These are phyloP conservation scores for Gonapodya sp. DNA, from an alignment of 192 early-diverging fungal species.

Conservation along the genomic window DNA sequence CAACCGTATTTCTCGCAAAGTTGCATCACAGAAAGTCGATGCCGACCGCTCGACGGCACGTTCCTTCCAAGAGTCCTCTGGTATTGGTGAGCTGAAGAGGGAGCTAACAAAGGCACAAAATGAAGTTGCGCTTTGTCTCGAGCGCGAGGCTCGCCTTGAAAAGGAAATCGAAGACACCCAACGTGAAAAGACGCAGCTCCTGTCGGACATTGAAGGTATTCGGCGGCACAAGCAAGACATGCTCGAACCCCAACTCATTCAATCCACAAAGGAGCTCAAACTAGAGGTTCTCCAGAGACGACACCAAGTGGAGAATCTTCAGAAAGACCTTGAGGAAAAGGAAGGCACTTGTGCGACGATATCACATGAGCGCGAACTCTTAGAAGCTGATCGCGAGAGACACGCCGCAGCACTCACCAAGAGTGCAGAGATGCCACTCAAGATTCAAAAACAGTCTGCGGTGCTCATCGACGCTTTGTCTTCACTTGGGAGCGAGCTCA, in stretches of 20 bases:
- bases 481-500: constrained; percentile 43
- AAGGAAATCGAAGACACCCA: constrained; percentile 42
- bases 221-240: constrained; percentile 52
- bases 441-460: constrained; percentile 53
- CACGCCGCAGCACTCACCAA: constrained; percentile 38
- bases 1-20: constrained; percentile 31
- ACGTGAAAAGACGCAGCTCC: constrained; percentile 26
- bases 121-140: constrained; percentile 40
- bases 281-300: constrained; percentile 46
- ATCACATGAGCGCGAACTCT: constrained; percentile 39
- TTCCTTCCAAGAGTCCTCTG: constrained; percentile 39
- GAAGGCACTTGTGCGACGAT: constrained; percentile 41
- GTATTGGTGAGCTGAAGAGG: constrained; percentile 49
- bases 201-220: constrained; percentile 51
- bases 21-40: constrained; percentile 41
- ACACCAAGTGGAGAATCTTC: constrained; percentile 52
- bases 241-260: constrained; percentile 53
- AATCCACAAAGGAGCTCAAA: constrained; percentile 52
- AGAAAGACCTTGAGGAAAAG: constrained; percentile 58
- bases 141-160: constrained; percentile 35
- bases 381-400: constrained; percentile 46
- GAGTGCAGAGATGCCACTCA: constrained; percentile 47
- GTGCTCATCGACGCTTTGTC: constrained; percentile 45
- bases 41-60: constrained; percentile 36
- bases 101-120: constrained; percentile 48